Evolutionary conservation across 768 basidiomycete species (phyloP).

Genomic region (Suillus bovinus): DNA sequence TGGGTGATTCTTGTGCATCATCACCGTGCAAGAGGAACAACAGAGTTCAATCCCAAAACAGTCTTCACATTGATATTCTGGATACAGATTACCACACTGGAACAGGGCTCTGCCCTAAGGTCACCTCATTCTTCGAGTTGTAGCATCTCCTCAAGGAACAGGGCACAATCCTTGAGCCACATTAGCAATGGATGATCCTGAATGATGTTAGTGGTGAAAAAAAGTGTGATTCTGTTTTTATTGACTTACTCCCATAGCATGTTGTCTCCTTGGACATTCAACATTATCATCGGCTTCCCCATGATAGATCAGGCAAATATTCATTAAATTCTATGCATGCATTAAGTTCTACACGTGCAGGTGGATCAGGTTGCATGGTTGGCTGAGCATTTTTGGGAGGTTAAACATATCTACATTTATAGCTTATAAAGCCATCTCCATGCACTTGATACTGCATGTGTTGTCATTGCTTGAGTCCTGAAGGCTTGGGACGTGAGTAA

Average conservation of each 20-base stretch:
- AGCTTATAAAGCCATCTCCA: neutral
- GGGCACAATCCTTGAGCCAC: slow-evolving; percentile 5
- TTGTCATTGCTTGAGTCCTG: neutral
- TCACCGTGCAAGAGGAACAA: slow-evolving; percentile 8
- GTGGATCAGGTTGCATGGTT: neutral
- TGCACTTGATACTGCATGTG: neutral
- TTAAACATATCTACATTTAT: neutral
- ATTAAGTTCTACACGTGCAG: neutral
- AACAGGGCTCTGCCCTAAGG: neutral
- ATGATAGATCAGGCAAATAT: neutral
- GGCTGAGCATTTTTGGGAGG: neutral
- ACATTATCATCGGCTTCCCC: neutral
- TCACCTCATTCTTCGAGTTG: slow-evolving; percentile 5
- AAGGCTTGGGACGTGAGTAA: neutral
- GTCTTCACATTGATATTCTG: slow-evolving; percentile 11
- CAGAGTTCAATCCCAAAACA: slow-evolving; percentile 12
- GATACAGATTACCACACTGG: neutral
- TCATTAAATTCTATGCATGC: neutral
- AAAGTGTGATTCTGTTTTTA: neutral
- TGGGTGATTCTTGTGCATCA: slow-evolving; percentile 12
- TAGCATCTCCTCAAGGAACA: slow-evolving; percentile 12
- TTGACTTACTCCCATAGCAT: neutral
- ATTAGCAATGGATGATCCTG: slow-evolving; percentile 2
- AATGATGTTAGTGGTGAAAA: neutral
- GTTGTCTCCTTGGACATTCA: neutral